phyloP scores from a whole-genome alignment of 2,329 filamentous ascomycete genomes.

The Alternaria atra region DNA sequence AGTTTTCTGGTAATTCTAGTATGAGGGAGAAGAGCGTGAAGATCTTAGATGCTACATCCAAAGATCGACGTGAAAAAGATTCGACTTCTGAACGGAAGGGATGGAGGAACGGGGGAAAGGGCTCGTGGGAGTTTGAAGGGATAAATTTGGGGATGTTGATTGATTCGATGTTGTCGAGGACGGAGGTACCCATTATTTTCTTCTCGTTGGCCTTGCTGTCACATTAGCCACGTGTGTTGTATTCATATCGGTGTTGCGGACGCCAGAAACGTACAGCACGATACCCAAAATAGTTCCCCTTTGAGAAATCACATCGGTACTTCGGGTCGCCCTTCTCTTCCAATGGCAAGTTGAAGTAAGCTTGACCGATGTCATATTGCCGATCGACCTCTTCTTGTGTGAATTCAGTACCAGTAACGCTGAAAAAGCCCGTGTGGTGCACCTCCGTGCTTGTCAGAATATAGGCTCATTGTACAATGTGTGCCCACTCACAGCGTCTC shows the following conservation, averaged over 20 bases:
- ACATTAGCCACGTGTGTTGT: neutral
- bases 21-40: slow-evolving; percentile 53
- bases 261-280: slow-evolving; percentile 27
- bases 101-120: slow-evolving; percentile 39
- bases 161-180: slow-evolving; percentile 45
- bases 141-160: slow-evolving; percentile 48
- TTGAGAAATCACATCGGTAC: slow-evolving; percentile 41
- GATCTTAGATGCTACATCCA: slow-evolving; percentile 45
- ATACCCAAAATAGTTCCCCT: slow-evolving; percentile 46
- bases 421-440: slow-evolving; percentile 44
- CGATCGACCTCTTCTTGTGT: slow-evolving; percentile 41
- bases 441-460: slow-evolving; percentile 25
- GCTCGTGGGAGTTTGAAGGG: slow-evolving; percentile 29
- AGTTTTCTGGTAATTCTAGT: slow-evolving; percentile 51
- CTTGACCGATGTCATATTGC: slow-evolving; percentile 46
- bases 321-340: slow-evolving; percentile 40
- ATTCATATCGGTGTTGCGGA: neutral
- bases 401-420: slow-evolving; percentile 41
- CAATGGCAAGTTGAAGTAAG: slow-evolving; percentile 42
- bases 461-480: neutral
- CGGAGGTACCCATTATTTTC: slow-evolving; percentile 42
- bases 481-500: slow-evolving; percentile 57
- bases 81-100: slow-evolving; percentile 40
- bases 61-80: slow-evolving; percentile 36
- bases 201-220: slow-evolving; percentile 37